Percentiles rank a stretch among this genome's conserved stretches.
Evolutionary conservation across 306 rosid species (phyloP).

Genomic region (Fragaria iinumae): DNA sequence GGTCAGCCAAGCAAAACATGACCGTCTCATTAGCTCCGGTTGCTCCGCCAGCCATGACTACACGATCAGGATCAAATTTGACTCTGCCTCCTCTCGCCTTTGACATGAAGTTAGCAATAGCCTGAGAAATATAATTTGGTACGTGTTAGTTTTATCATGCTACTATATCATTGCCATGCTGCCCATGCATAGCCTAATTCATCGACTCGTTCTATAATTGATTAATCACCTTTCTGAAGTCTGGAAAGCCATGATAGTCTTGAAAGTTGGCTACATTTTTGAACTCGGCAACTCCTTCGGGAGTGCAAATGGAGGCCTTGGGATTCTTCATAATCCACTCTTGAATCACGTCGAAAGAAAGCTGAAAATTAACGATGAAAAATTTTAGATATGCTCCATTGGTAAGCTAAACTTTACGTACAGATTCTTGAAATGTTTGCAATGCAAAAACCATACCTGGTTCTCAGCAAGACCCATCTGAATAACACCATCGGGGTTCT

Average conservation of each 20-base stretch:
- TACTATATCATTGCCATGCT: background rate
- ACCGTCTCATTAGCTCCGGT: constrained; percentile 84
- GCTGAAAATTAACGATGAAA: constrained; percentile 33
- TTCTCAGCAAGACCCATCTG: constrained; percentile 98
- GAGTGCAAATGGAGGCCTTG: constrained; percentile 72
- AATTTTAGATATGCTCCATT: background rate
- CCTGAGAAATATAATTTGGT: constrained; percentile 37
- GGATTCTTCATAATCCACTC: constrained; percentile 76
- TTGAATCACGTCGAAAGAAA: constrained; percentile 54
- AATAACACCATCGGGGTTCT: constrained; percentile 71
- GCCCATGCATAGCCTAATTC: background rate
- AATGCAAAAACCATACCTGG: constrained; percentile 43
- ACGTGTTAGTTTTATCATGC: background rate
- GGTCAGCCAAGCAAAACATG: constrained; percentile 85
- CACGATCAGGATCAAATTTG: constrained; percentile 60
- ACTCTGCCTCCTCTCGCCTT: constrained; percentile 79
- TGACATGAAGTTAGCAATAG: constrained; percentile 78
- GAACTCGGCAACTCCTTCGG: constrained; percentile 64
- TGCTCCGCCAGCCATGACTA: constrained; percentile 93
- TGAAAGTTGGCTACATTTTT: constrained; percentile 67
- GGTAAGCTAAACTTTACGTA: background rate
- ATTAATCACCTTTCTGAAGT: constrained; percentile 57
- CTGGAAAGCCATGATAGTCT: constrained; percentile 78
- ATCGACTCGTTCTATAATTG: background rate
- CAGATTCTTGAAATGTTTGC: constrained; percentile 4